Conservation (phyloP, 2,329 filamentous ascomycete genomes). For the Incumbomyces delicatus region DNA sequence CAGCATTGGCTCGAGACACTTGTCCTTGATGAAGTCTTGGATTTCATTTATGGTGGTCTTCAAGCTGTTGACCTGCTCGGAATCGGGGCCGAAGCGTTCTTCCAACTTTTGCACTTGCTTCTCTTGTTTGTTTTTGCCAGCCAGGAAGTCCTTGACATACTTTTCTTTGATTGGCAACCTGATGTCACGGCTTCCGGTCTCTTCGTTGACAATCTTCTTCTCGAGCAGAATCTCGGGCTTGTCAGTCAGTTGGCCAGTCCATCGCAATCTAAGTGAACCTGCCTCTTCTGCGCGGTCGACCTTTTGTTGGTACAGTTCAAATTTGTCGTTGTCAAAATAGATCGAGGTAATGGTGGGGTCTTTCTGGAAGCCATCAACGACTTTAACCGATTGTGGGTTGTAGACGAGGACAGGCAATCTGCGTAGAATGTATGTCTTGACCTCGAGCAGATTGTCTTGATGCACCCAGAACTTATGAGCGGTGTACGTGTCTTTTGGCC, state of each 20-base stretch:
- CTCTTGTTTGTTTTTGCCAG: constrained; percentile 82
- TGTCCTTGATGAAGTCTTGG: constrained; percentile 66
- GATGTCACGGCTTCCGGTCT: constrained; percentile 67
- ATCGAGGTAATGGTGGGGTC: constrained; percentile 91
- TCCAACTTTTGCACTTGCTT: constrained; percentile 78
- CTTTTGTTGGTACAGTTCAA: constrained; percentile 79
- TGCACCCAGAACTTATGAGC: constrained; percentile 98
- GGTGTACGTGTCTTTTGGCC: constrained; percentile 55
- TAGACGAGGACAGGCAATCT: constrained; percentile 87
- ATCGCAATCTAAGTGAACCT: constrained; percentile 74
- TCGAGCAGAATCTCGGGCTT: constrained; percentile 76
- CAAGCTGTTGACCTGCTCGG: constrained; percentile 58
- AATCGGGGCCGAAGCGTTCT: constrained; percentile 60
- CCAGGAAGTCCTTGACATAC: constrained; percentile 78
- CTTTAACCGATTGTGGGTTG: constrained; percentile 74
- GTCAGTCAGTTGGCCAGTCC: constrained; percentile 76
- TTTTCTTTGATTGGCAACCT: constrained; percentile 86
- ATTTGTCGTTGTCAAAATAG: constrained; percentile 85
- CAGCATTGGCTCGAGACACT: constrained; percentile 71
- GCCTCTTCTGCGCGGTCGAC: constrained; percentile 66
- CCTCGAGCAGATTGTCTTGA: constrained; percentile 86
- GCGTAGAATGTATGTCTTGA: constrained; percentile 90
- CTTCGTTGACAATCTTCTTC: constrained; percentile 74
- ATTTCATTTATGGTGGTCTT: constrained; percentile 65
- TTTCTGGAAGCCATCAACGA: constrained; percentile 63